These are phyloP conservation scores for Lepidopterella palustris DNA, from an alignment of 495 filamentous ascomycete genomes.

Conservation along the genomic window DNA sequence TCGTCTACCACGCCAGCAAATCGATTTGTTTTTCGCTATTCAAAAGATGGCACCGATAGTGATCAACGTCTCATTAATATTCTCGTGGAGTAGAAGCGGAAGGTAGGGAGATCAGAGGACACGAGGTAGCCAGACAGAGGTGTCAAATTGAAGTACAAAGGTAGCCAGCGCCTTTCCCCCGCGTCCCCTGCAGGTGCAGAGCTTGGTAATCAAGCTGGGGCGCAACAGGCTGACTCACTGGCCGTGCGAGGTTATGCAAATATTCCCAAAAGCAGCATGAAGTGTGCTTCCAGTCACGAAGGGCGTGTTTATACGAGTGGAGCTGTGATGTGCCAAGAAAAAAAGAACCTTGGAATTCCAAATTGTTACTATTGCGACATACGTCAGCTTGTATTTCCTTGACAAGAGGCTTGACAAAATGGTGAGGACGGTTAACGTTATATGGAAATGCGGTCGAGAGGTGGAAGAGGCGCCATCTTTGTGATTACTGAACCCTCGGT, in stretches of 20 bases:
- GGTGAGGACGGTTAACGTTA: no score
- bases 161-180: not conserved
- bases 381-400: not conserved
- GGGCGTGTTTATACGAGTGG: no score
- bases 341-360: no score
- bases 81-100: not conserved
- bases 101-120: not conserved
- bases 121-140: not conserved
- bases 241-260: not conserved
- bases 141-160: not conserved
- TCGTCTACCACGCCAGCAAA: no score
- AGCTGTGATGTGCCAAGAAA: no score
- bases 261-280: slow-evolving; percentile 4
- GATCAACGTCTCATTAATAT: no score
- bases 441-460: not conserved
- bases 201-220: slow-evolving; percentile 15
- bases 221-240: not conserved
- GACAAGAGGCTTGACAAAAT: no score
- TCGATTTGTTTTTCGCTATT: no score
- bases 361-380: not conserved
- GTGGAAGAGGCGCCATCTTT: not conserved
- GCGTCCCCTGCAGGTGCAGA: not conserved
- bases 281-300: not conserved
- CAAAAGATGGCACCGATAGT: no score
- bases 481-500: slow-evolving; percentile 25